Conservation (phyloP, 1,284 basidiomycete species). For the Coniophora puteana region DNA sequence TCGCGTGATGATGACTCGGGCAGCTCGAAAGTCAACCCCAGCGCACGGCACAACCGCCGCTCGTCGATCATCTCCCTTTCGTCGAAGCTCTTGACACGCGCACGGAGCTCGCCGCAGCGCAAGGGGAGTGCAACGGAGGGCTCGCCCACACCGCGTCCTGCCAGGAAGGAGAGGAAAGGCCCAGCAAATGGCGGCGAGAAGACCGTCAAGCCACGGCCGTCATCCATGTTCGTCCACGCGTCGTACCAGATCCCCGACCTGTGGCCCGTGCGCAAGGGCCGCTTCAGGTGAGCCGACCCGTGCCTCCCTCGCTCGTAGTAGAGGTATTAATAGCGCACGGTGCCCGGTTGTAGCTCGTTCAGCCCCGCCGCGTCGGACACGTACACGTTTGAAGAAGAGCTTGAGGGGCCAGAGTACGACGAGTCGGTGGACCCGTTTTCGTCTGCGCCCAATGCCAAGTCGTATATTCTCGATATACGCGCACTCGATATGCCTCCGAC, state of each 20-base stretch:
- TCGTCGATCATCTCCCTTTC: slow-evolving; percentile 7
- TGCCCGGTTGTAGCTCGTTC: not conserved
- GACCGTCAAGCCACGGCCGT: slow-evolving; percentile 7
- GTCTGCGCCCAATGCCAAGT: slow-evolving; percentile 5
- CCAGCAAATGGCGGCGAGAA: slow-evolving; percentile 5
- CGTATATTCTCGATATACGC: slow-evolving; percentile 14
- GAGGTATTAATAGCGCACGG: no score
- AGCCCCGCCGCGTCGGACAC: slow-evolving; percentile 6
- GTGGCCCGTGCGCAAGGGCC: slow-evolving; percentile 5
- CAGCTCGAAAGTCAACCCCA: no score
- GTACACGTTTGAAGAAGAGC: not conserved
- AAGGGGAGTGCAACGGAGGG: slow-evolving; percentile 7
- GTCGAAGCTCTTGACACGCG: slow-evolving; percentile 7
- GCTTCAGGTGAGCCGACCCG: slow-evolving; percentile 3
- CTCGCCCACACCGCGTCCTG: slow-evolving; percentile 1
- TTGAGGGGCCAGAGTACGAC: slow-evolving; percentile 5
- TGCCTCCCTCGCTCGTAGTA: slow-evolving; percentile 12
- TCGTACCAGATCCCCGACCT: slow-evolving; percentile 8
- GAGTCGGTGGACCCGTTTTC: slow-evolving; percentile 11
- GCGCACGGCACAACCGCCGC: slow-evolving; percentile 1
- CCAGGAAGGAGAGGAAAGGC: no score
- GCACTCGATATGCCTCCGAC: slow-evolving; percentile 10
- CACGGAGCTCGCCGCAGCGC: slow-evolving; percentile 1
- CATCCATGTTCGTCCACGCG: slow-evolving; percentile 15
- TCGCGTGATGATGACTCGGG: slow-evolving; percentile 4